phyloP scores from a whole-genome alignment of 306 rosid genomes.

The Prunus persica region DNA sequence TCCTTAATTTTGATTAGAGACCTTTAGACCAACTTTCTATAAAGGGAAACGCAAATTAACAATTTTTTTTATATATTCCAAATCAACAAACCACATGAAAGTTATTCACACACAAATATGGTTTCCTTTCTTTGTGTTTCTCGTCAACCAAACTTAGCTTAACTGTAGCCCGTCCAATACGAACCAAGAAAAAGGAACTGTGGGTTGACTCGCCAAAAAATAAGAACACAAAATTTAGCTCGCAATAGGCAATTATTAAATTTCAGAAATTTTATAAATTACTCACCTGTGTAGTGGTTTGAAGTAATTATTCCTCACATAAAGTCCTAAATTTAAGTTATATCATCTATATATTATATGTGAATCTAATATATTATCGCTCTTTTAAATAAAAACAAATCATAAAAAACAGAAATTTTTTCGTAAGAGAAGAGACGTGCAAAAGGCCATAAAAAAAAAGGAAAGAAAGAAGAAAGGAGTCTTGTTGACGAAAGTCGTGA shows the following conservation, averaged over 20 bases:
- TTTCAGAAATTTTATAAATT: no score
- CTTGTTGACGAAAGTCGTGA: not conserved
- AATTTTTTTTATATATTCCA: not conserved
- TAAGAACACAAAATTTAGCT: not conserved
- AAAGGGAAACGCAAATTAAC: not conserved
- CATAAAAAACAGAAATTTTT: no score
- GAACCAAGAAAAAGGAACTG: not conserved
- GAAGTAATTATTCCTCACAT: fast-evolving
- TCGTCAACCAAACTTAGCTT: not conserved
- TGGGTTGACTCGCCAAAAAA: not conserved
- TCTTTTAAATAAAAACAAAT: fast-evolving
- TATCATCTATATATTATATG: fast-evolving
- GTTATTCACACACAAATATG: not conserved
- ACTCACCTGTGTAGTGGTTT: no score
- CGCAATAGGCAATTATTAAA: no score
- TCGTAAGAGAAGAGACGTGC: not conserved
- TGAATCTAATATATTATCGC: no score
- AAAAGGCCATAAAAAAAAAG: not conserved
- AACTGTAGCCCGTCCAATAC: not conserved
- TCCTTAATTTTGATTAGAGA: not conserved
- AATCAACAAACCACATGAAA: not conserved
- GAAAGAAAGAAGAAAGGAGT: no score
- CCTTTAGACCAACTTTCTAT: not conserved
- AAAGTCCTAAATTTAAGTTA: fast-evolving
- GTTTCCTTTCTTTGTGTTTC: not conserved